These are phyloP conservation scores for Erysimum cheiri DNA, from an alignment of 441 rosid genomes.

Conservation along the genomic window DNA sequence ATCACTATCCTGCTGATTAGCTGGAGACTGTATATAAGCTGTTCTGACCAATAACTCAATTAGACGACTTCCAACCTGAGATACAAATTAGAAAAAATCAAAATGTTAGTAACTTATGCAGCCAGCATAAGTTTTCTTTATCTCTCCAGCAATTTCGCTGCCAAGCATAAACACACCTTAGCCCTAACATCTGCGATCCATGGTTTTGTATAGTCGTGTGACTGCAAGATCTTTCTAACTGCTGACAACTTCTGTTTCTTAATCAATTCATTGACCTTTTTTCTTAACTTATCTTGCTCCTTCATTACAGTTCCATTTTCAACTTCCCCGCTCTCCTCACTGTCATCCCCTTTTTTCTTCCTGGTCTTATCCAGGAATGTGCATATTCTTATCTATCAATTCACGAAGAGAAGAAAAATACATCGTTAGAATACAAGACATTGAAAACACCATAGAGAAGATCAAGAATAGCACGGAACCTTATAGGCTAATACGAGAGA, in stretches of 20 bases:
- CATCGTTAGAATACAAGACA: slow-evolving; percentile 9
- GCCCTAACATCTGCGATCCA: slow-evolving; percentile 82
- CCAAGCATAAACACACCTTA: slow-evolving; percentile 62
- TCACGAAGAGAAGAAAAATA: background rate
- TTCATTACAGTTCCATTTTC: slow-evolving; percentile 50
- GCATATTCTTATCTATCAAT: slow-evolving; percentile 69
- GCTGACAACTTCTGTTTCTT: slow-evolving; percentile 81
- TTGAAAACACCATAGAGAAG: slow-evolving; percentile 24
- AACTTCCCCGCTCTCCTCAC: slow-evolving; percentile 46
- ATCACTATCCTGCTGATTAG: slow-evolving; percentile 61
- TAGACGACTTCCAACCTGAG: slow-evolving; percentile 89
- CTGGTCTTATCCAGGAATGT: slow-evolving; percentile 80
- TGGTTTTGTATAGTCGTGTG: slow-evolving; percentile 70
- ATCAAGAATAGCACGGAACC: slow-evolving; percentile 19
- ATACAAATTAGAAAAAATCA: slow-evolving; percentile 36
- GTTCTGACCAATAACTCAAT: slow-evolving; percentile 78
- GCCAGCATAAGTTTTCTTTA: slow-evolving; percentile 12
- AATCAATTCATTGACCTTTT: slow-evolving; percentile 71
- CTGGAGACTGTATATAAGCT: slow-evolving; percentile 86
- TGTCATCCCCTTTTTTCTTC: slow-evolving; percentile 53
- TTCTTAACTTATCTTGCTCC: slow-evolving; percentile 67
- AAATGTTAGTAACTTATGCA: slow-evolving; percentile 26
- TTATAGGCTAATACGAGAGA: slow-evolving; percentile 15
- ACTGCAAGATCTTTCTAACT: slow-evolving; percentile 73
- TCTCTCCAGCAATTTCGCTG: slow-evolving; percentile 25